Base-by-base conservation (phyloP, 768 basidiomycete species). In the Calocybe gangraenosa region DNA sequence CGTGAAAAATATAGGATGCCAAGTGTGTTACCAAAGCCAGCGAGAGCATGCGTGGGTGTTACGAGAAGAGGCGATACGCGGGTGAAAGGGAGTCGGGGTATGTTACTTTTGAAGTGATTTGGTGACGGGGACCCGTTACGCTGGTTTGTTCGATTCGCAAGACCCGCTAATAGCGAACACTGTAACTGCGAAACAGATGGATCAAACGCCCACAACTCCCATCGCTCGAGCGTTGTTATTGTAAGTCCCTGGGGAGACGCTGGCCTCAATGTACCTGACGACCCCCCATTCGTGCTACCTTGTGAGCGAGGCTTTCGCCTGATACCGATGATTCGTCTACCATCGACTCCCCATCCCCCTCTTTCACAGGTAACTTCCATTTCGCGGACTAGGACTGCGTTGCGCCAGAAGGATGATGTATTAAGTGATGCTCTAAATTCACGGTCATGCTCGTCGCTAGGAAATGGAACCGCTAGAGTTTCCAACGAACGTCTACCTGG, bases 161-260 rank as follows among this genome's bases (percentile, higher is more conserved):
- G 60, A 33, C 75, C 63, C 2, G 75, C 69, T 23, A 88, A 61
- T 7, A 77, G 40, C 2, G 79, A 79, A 35, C 70, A 73, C 41
- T 74, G 76, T 41, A 83, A 42, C 30, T 60, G 62, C 15, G 73
- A 65, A 13, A 67, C 60, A 3, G 69, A 63, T 7, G 79, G 78
- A 52, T 92, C 85, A 54, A 87, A 84, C 31, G 70, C 74, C 90
- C 90, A 92, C 21, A 86, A 53, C 52, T 92, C 88, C 90, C 90
- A 92, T 43, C 89, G 70, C 46, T 90, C 86, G 32, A 92, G 63
- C 19, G 81, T 82, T 9, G 83, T 73, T 21, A 67, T 54, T 15
- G 84, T 79, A 48, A 91, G 63, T 11, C 84, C 85, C 28, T 65
- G 57, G 11, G 56, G 49, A 9, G 49, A 54, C 19, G 47, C 33